Evolutionary conservation across 805 yeast genomes (phyloP).

Genomic region (Cyberlindnera galapagoensis): DNA sequence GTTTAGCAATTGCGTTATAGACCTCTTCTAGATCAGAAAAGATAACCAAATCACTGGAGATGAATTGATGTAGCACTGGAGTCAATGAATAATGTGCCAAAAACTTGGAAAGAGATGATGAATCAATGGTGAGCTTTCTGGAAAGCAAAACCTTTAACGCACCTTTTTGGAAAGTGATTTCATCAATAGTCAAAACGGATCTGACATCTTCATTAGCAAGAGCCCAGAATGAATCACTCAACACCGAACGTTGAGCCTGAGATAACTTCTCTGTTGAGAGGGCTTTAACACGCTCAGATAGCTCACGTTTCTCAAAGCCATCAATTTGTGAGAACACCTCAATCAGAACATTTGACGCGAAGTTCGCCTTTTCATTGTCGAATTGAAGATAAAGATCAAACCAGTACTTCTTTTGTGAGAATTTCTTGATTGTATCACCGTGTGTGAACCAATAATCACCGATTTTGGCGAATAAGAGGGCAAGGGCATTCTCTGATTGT

Average conservation of each 20-base stretch:
- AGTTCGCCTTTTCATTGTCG: slow-evolving; percentile 21
- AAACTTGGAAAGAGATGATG: slow-evolving; percentile 4
- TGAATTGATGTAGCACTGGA: slow-evolving; percentile 7
- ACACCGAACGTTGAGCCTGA: slow-evolving; percentile 15
- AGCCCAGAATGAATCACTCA: slow-evolving; percentile 25
- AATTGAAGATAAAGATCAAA: slow-evolving; percentile 13
- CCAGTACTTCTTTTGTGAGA: slow-evolving; percentile 27
- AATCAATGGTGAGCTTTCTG: slow-evolving; percentile 12
- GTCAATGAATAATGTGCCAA: slow-evolving; percentile 1
- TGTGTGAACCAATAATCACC: slow-evolving; percentile 33
- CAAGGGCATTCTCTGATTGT: slow-evolving; percentile 23
- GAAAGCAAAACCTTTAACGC: slow-evolving; percentile 11
- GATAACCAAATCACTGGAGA: slow-evolving; percentile 12
- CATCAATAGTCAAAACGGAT: slow-evolving; percentile 1
- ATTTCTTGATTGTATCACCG: slow-evolving; percentile 9
- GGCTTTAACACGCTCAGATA: slow-evolving; percentile 9
- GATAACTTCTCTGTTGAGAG: slow-evolving; percentile 4
- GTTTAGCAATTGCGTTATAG: slow-evolving; percentile 5
- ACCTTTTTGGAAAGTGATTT: slow-evolving; percentile 7
- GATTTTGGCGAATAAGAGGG: slow-evolving; percentile 36
- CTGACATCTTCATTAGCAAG: slow-evolving; percentile 14
- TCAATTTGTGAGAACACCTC: slow-evolving; percentile 31
- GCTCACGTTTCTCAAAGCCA: slow-evolving; percentile 11
- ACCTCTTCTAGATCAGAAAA: slow-evolving; percentile 10
- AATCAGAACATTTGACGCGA: slow-evolving; percentile 27